Conservation (phyloP, 83 land plant genomes). For the Larix sibirica region DNA sequence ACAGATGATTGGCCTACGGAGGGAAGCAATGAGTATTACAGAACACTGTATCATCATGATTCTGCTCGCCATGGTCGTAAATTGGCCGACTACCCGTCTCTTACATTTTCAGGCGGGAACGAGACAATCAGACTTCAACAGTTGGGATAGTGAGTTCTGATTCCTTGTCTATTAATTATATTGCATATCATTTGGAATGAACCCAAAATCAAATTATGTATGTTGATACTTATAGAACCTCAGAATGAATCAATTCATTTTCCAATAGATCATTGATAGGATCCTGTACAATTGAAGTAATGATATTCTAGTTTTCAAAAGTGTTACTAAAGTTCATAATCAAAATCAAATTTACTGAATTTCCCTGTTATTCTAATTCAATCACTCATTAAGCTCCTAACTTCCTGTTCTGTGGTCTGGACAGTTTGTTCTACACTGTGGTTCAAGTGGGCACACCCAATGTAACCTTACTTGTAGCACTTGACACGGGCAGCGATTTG, state of each 20-base stretch:
- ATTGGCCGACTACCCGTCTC: neutral
- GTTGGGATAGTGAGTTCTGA: slow-evolving; percentile 49
- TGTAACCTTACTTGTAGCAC: slow-evolving; percentile 73
- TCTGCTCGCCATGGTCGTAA: slow-evolving; percentile 38
- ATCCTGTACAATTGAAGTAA: too few species aligned
- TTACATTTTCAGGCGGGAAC: slow-evolving; percentile 59
- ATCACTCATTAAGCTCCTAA: too few species aligned
- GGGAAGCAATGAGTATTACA: slow-evolving; percentile 54
- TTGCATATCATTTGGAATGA: too few species aligned
- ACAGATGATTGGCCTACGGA: slow-evolving; percentile 36
- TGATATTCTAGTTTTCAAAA: too few species aligned
- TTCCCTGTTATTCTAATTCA: too few species aligned
- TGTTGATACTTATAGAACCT: too few species aligned
- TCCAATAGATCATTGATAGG: too few species aligned
- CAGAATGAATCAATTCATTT: too few species aligned
- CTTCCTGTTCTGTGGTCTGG: neutral
- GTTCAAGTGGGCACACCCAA: slow-evolving; percentile 79
- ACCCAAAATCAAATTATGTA: too few species aligned
- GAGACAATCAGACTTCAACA: slow-evolving; percentile 33
- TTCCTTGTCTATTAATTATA: too few species aligned
- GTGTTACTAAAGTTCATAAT: too few species aligned
- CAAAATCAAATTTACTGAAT: too few species aligned
- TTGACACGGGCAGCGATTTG: slow-evolving; percentile 90
- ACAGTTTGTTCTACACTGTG: slow-evolving; percentile 67
- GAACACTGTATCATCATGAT: slow-evolving; percentile 40